Conservation (phyloP, 1,139 yeast species). For the Hansenula lynferdii region DNA sequence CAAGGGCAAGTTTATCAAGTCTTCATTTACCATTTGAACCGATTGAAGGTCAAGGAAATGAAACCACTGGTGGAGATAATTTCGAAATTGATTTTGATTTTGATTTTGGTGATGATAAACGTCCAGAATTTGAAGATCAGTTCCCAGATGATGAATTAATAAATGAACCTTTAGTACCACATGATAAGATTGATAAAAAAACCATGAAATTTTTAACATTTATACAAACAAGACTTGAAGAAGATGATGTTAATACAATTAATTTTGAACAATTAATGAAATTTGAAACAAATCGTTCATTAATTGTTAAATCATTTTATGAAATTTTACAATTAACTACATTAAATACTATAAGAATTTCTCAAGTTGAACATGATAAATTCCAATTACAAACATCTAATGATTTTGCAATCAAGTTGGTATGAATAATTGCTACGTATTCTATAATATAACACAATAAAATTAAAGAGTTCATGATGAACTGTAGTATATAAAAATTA, state of each 20-base stretch:
- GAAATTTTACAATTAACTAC: conserved; percentile 36
- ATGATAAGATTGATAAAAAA: conserved; percentile 4
- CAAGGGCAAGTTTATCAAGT: conserved; percentile 20
- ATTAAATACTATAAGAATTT: conserved; percentile 10
- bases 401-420: conserved; percentile 2
- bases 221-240: conserved; percentile 15
- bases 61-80: conserved; percentile 3
- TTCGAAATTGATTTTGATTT: conserved; percentile 13
- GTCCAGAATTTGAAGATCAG: too few relatives aligned
- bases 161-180: conserved; percentile 2
- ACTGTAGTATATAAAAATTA: background rate
- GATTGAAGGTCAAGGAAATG: background rate
- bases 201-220: conserved; percentile 18
- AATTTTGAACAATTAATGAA: conserved; percentile 12
- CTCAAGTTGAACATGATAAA: background rate
- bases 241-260: conserved; percentile 8
- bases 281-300: conserved; percentile 19
- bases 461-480: background rate
- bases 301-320: conserved; percentile 37
- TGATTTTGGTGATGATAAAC: conserved; percentile 1
- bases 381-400: background rate
- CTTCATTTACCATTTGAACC: conserved; percentile 9
- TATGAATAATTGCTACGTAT: background rate
- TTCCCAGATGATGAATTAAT: conserved; percentile 3
- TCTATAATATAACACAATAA: background rate